These are phyloP conservation scores for Spirogloea muscicola DNA, from an alignment of 139 green algal genomes.

Conservation along the genomic window DNA sequence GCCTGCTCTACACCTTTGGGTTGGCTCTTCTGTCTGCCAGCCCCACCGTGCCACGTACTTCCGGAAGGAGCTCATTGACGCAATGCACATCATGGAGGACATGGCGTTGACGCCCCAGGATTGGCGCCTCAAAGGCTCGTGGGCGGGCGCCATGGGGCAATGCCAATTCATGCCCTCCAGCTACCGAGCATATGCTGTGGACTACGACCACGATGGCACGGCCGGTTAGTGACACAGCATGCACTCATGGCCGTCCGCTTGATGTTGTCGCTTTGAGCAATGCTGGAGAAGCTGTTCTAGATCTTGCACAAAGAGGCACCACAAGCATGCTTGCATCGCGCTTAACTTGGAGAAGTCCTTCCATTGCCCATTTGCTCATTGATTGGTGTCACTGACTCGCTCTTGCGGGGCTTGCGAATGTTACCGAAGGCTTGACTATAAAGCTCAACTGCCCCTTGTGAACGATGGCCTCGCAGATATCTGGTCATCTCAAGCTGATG, in stretches of 20 bases:
- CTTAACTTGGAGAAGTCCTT: no score
- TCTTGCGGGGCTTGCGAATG: no score
- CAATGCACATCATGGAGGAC: slow-evolving; percentile 14
- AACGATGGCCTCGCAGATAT: slow-evolving; percentile 47
- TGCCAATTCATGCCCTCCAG: slow-evolving; percentile 57
- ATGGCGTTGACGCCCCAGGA: not conserved
- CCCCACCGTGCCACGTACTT: slow-evolving; percentile 26
- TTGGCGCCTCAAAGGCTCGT: slow-evolving; percentile 28
- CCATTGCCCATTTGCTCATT: no score
- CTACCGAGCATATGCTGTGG: slow-evolving; percentile 31
- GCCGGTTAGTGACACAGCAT: slow-evolving; percentile 8
- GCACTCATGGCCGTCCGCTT: no score
- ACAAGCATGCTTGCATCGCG: no score
- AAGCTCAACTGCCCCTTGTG: no score
- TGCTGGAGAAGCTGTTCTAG: no score
- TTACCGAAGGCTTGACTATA: no score
- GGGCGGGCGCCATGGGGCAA: slow-evolving; percentile 51
- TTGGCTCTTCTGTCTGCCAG: slow-evolving; percentile 13
- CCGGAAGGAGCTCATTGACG: slow-evolving; percentile 34
- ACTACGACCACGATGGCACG: not conserved
- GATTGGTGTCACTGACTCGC: no score
- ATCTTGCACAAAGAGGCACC: no score
- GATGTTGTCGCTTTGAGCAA: no score
- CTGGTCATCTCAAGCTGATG: slow-evolving; percentile 41
- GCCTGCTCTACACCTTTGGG: not conserved